Evolutionary conservation across 495 filamentous ascomycete genomes (phyloP), one percentile per base, ranked within the genome.

Genomic region (Hamigera avellanea): DNA sequence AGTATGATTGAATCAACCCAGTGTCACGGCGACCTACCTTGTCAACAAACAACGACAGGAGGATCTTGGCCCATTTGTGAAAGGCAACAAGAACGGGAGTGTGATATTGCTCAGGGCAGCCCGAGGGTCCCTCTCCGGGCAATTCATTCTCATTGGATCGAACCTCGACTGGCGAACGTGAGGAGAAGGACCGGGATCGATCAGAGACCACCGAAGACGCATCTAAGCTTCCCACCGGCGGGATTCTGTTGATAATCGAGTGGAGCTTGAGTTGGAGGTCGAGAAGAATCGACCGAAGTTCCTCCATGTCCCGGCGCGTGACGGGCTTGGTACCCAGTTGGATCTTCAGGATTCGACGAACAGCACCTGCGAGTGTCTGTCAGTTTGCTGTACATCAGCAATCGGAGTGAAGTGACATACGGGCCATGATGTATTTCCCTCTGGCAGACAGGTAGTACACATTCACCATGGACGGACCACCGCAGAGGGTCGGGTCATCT

Each of bases 401-500:
- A 30, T 6, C 5, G 28, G 14, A 37, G 16, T 19, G 13, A 26
- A 8, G 8, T 5, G 2, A 59, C 64, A 49, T 40, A 69, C 64
- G 53, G 16, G 64, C 63, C 61, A 69, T 69, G 13, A 52, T 53
- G 39, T 66, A 66, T 52, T 69, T 69, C 0, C 62, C 64, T 26
- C 53, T 51, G 2, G 60, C 62, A 13, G 58, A 57, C n/a, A 69
- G 42, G 27, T 69, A 69, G 18, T 61, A 66, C 8, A 67, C 61
- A 44, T 67, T 69, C 16, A 69, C 64, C 52, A 58, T 66, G 1
- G 64, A 69, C 1, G 59, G 52, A 5, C 64, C 61, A 23, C 63
- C 63, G 26, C 64, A 64, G 14, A 66, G 29, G 13, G 53, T 60
- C 1, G 64, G 62, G 12, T 63, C 62, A 33, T 69, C 64, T 14